Conservation (phyloP, 495 filamentous ascomycete species). For the Penicillium pancosmium region DNA sequence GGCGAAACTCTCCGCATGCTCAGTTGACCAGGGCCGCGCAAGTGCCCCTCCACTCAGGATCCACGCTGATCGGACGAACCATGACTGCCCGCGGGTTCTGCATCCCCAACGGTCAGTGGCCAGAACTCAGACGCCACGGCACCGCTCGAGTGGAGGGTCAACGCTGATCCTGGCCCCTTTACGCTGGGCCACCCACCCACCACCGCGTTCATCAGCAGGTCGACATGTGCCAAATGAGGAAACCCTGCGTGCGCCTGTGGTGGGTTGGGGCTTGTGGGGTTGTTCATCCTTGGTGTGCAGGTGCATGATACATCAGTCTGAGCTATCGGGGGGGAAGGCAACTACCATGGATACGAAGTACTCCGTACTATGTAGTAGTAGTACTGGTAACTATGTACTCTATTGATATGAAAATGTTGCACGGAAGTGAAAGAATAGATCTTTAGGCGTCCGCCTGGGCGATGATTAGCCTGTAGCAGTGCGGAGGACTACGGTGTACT, state of each 20-base stretch:
- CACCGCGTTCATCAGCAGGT: slow-evolving; percentile 2
- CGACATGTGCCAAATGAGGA: slow-evolving; percentile 3
- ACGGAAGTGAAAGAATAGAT: not conserved
- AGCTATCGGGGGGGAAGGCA: slow-evolving; percentile 6
- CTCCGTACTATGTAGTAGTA: too few species aligned
- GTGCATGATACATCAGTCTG: slow-evolving; percentile 7
- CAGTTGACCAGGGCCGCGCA: slow-evolving; percentile 17
- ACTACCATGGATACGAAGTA: not conserved
- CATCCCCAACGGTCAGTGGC: slow-evolving; percentile 21
- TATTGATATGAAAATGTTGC: not conserved
- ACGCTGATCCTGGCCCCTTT: slow-evolving; percentile 15
- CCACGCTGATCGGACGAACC: slow-evolving; percentile 22
- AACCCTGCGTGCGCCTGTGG: not conserved
- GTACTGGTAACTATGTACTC: too few species aligned
- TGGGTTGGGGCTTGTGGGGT: not conserved
- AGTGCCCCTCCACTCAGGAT: slow-evolving; percentile 15
- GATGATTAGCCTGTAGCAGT: not conserved
- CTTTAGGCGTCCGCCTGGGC: not conserved
- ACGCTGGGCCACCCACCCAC: slow-evolving; percentile 9
- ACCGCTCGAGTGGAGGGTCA: slow-evolving; percentile 11
- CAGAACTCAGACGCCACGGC: slow-evolving; percentile 19
- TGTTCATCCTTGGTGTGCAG: not conserved
- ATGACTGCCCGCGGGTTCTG: slow-evolving; percentile 6
- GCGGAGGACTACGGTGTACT: not conserved
- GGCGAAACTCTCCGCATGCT: slow-evolving; percentile 6